Percentiles rank a stretch among this genome's conserved stretches.
phyloP scores from a whole-genome alignment of 148 eudicot genomes.

The Selenicereus undatus region DNA sequence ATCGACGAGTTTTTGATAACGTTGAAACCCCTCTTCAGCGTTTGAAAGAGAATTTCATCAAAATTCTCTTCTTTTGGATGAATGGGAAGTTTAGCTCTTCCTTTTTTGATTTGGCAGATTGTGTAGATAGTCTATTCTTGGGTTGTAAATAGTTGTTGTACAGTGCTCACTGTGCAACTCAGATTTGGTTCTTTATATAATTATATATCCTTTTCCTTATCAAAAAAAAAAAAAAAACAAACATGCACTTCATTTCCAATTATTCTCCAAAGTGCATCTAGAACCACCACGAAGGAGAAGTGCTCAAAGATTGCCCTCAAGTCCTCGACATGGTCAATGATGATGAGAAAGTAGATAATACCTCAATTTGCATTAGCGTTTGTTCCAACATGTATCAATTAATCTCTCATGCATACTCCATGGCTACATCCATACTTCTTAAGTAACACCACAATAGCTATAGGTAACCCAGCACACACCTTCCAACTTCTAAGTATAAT shows the following conservation, averaged over 20 bases:
- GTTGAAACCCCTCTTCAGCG: too few relatives aligned
- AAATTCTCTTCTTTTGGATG: too few relatives aligned
- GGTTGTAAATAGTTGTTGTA: too few relatives aligned
- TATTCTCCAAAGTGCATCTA: background rate
- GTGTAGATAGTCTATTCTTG: too few relatives aligned
- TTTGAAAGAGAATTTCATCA: too few relatives aligned
- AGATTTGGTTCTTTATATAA: too few relatives aligned
- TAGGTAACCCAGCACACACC: background rate
- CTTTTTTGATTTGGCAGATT: too few relatives aligned
- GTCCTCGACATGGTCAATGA: background rate
- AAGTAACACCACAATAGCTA: background rate
- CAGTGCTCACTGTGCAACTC: too few relatives aligned
- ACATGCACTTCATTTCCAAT: background rate
- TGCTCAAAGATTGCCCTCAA: background rate
- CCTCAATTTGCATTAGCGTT: background rate
- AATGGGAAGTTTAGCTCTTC: too few relatives aligned
- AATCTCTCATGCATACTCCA: background rate
- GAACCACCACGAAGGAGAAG: background rate
- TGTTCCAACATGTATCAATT: background rate
- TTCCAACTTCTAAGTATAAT: background rate
- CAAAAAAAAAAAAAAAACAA: too few relatives aligned
- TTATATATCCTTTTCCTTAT: too few relatives aligned
- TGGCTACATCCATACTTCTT: background rate
- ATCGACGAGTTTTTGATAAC: too few relatives aligned
- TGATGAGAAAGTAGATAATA: background rate